Base-by-base conservation (phyloP, 805 yeast genomes). In the Kluyveromyces nonfermentans region DNA sequence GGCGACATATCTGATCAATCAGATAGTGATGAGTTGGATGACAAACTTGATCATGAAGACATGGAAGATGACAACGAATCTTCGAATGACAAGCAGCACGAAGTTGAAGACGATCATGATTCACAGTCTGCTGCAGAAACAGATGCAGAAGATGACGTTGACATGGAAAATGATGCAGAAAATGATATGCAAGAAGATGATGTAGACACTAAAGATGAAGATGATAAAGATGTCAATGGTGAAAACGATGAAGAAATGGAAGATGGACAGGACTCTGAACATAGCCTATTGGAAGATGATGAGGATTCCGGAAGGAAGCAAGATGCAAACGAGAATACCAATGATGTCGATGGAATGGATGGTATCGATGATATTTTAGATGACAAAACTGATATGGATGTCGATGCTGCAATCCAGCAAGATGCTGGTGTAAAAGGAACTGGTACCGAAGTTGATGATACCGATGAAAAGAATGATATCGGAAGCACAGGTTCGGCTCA, bases 61-160 rank as follows among this genome's bases (percentile, higher is more conserved):
- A 59, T 53, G 7, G 57, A 56, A 43, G 65, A 64, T 46, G 59
- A 61, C 45, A 63, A 57, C 16, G 63, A 60, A 17, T 93, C 84
- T 14, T 67, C 87, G 18, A 94, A 95, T 0, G 96, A 89, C 16
- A 90, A 85, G 51, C 74, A 85, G 69, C 77, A 85, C 49, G 68
- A 85, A 25, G 95, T 84, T 53, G 78, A 77, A 15, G 88, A 76
- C 15, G 80, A 72, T 8, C 85, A 77, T 12, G 60, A 58, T 12
- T 57, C 55, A 35, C 75, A 68, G 1, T 71, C 61, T 1, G 72
- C 63, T 18, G 69, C 68, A 20, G 71, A 68, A 3, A 72, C 67
- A 2, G 65, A 60, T 12, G 63, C 60, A 2, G 65, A 58, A 18
- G 66, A 62, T 22, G 58, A 59, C 16, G 57, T 55, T 46, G 55